Base-by-base conservation (phyloP, 306 rosid species). In the Quercus mongolica region DNA sequence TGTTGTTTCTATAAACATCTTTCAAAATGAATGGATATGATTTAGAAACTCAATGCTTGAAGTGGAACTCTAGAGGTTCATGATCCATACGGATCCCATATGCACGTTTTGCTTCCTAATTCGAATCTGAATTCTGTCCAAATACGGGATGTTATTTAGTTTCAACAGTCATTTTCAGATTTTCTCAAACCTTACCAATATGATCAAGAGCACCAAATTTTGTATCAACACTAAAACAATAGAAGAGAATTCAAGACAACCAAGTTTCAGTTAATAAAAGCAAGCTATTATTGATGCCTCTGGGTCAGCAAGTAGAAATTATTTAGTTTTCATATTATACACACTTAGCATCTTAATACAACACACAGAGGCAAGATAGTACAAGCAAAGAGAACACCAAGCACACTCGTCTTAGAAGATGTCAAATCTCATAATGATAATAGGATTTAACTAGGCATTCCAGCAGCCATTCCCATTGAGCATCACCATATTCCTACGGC, bases 401-500 rank as follows among this genome's bases (percentile, higher is more conserved):
- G 61, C 69, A 62, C 26, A 52, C 57, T n/a, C 4, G 33, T 65
- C 23, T 15, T 67, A 9, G 56, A 15, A 25, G 46, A 38, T 15
- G 4, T 1, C 26, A 14, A n/a, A 70, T 9, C 15, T 19, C 8
- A 12, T 70, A 41, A 41, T 17, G 5, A 12, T 70, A 41, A 41
- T 17, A 4, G 9, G 28, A 11, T 4, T 49, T 11, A 88, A 84
- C 21, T 69, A 62, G 33, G 12, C 59, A 56, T 74, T 75, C 74
- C 76, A 58, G 71, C 18, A 19, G 9, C 74, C 67, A 26, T 78
- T 67, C 62, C 46, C 46, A 41, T 41, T 41, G 46, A 41, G 46
- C 46, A 41, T 15, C 62, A 49, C 31, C 83, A 57, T 75, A 79
- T 59, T 68, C 67, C 78, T 55, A 56, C 71, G 63, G 41, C 68